Conservation (phyloP, 768 basidiomycete species). For the Mycena sanguinolenta region DNA sequence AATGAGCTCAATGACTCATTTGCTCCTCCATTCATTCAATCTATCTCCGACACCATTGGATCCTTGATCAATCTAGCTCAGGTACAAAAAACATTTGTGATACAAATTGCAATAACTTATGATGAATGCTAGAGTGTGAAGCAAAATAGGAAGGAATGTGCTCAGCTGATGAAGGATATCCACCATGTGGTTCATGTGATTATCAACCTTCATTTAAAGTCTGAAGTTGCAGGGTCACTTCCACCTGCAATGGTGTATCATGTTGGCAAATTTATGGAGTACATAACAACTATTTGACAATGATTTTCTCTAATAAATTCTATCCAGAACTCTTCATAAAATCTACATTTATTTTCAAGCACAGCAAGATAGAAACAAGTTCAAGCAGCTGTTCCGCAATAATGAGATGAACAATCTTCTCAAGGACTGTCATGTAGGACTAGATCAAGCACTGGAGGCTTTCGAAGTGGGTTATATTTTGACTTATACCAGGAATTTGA, state of each 20-base stretch:
- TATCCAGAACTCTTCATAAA: not conserved
- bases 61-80: not conserved
- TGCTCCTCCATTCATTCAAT: too few relatives aligned
- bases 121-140: too few relatives aligned
- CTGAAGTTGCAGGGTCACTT: not conserved
- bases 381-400: not conserved
- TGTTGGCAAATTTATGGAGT: not conserved
- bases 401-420: not conserved
- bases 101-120: not conserved
- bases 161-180: not conserved
- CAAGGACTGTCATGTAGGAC: not conserved
- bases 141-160: too few relatives aligned
- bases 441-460: not conserved
- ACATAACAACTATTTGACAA: not conserved
- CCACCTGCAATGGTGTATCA: not conserved
- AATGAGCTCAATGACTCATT: not conserved
- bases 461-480: too few relatives aligned
- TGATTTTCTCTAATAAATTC: not conserved
- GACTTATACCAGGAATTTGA: too few relatives aligned
- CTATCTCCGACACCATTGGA: not conserved
- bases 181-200: not conserved
- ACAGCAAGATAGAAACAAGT: too few relatives aligned
- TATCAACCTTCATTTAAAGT: not conserved
- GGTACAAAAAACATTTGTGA: not conserved
- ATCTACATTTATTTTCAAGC: not conserved